Evolutionary conservation across 352 stramenopile genomes (phyloP), one percentile per base, ranked within the genome.

Genomic region (Pythium aquatile): DNA sequence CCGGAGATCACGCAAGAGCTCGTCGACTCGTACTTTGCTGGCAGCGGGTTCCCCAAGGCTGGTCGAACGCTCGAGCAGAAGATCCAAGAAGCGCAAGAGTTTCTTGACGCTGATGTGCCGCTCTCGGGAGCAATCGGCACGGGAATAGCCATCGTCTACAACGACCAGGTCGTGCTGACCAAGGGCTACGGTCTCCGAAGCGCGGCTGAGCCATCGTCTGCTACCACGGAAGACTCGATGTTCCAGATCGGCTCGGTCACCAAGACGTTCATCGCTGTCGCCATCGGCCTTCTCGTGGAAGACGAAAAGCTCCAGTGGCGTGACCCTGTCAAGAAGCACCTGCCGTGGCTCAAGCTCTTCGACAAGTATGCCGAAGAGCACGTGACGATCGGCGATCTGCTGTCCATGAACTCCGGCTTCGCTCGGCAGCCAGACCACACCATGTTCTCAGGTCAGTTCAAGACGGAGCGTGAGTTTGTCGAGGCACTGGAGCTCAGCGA

Each of bases 241-340:
- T 89, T 91, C 55, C 74, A 91, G 66, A 87, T 91, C 49, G 81
- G 81, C 9, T 91, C 81, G 5, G 72, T 91, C 24, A 77, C 78
- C 1, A 91, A 91, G 68, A 89, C 79, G 5, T 82, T 89, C 42
- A 77, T 89, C 33, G 72, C 76, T 24, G 49, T 77, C 7, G 70
- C 26, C 0, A 61, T 77, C 24, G 70, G 58, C 10, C 28, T 72
- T 35, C 53, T 72, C 67, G 76, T 85, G 28, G 79, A 88, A 26
- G 75, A 91, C 44, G 72, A 76, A n/a, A 80, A 75, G 11, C 17
- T 91, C 46, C 61, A 61, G 0, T 91, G 79, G 79, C 56, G 63
- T 26, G 78, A 91, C 33, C 75, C 75, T 0, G 79, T 88, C 37
- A 88, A 86, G 64, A 72, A 78, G 37, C 79, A 87, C 58, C 24